These are phyloP conservation scores for Pseudonitzschia delicatissima DNA, from an alignment of 108 stramenopile species.

Conservation along the genomic window DNA sequence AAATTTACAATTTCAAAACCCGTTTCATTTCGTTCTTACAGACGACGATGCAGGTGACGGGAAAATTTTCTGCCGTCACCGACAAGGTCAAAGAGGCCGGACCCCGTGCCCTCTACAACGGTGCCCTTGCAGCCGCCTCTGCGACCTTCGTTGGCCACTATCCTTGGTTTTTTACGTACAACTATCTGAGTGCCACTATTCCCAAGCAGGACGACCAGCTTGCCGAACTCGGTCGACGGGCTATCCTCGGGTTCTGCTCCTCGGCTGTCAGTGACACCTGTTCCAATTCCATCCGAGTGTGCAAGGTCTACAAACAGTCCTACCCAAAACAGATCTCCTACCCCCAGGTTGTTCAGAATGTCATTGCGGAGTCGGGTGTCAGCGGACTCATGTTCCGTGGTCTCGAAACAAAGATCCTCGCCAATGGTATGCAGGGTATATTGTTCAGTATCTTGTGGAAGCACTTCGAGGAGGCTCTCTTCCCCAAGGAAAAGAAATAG, in stretches of 20 bases:
- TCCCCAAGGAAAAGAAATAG: constrained; percentile 52
- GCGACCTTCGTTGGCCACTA: constrained; percentile 99
- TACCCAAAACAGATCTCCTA: constrained; percentile 85
- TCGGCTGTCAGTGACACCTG: constrained; percentile 92
- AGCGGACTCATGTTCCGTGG: constrained; percentile 95
- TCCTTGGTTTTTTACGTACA: constrained; percentile 97
- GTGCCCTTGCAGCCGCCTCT: constrained; percentile 87
- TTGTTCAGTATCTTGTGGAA: constrained; percentile 99
- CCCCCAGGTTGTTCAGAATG: constrained; percentile 80
- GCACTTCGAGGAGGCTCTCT: constrained; percentile 91
- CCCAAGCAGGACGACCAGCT: constrained; percentile 89
- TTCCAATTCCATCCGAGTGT: constrained; percentile 96
- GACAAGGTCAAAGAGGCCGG: constrained; percentile 87
- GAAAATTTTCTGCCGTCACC: constrained; percentile 85
- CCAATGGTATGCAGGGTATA: constrained; percentile 97
- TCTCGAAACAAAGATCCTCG: constrained; percentile 96
- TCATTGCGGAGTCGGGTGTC: constrained; percentile 89
- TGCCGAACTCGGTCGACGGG: constrained; percentile 87
- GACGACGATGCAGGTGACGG: constrained; percentile 96
- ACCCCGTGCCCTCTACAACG: constrained; percentile 88
- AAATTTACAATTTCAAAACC: constrained; percentile 18
- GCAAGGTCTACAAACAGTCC: constrained; percentile 99
- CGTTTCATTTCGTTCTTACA: not conserved
- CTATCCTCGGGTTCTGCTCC: constrained; percentile 91
- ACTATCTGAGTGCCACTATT: constrained; percentile 86